phyloP scores from a whole-genome alignment of 768 basidiomycete species.

The Mycena galopus region DNA sequence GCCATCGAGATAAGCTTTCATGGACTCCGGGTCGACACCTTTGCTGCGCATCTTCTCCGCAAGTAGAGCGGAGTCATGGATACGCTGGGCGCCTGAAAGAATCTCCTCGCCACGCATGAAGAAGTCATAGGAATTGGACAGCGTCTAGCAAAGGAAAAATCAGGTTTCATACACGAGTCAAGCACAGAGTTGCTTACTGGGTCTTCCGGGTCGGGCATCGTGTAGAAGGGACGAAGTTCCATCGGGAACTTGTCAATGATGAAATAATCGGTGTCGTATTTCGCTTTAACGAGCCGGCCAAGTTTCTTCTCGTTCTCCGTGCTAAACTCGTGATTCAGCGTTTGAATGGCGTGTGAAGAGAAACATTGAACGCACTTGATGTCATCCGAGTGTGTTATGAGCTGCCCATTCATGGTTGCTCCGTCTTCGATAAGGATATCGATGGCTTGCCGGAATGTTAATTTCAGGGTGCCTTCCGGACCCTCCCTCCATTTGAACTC shows the following conservation, averaged over 20 bases:
- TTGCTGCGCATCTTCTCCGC: conserved; percentile 87
- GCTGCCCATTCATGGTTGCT: conserved; percentile 81
- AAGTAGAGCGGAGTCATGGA: conserved; percentile 90
- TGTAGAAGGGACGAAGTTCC: conserved; percentile 97
- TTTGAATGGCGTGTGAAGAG: too few species aligned
- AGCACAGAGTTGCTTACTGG: conserved; percentile 65
- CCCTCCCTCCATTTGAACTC: conserved; percentile 96
- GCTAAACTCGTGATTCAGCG: conserved; percentile 55
- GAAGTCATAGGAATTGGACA: conserved; percentile 99
- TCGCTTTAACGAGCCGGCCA: conserved; percentile 89
- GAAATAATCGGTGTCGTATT: conserved; percentile 98
- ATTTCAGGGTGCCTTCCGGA: conserved; percentile 86
- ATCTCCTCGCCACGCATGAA: conserved; percentile 99
- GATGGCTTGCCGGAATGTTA: conserved; percentile 91
- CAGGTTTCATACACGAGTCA: conserved; percentile 11
- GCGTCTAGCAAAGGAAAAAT: conserved; percentile 61
- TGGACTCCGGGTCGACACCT: conserved; percentile 91
- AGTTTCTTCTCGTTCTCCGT: conserved; percentile 97
- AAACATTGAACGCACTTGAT: conserved; percentile 75
- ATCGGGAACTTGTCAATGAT: conserved; percentile 99
- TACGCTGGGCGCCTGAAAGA: conserved; percentile 96
- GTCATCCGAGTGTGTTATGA: conserved; percentile 86
- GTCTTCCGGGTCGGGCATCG: conserved; percentile 96
- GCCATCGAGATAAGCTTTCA: conserved; percentile 93
- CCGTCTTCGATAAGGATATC: conserved; percentile 90